Conservation (phyloP, 768 basidiomycete species). For the Grammothele lineata region DNA sequence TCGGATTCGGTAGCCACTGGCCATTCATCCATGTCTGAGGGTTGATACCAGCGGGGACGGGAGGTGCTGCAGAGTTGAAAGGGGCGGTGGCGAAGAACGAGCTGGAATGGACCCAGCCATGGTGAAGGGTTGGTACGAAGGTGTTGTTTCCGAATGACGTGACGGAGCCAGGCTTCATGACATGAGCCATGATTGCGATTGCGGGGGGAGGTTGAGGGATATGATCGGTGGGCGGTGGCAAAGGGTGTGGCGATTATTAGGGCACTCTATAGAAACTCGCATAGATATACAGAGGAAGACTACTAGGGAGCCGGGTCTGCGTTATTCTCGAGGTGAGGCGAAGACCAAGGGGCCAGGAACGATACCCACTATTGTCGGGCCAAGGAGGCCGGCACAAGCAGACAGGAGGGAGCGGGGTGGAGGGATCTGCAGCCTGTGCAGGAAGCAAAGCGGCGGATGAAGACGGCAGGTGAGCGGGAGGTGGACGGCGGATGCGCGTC, state of each 20-base stretch:
- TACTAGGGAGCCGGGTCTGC: not conserved
- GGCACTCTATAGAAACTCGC: slow-evolving; percentile 13
- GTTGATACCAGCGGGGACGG: slow-evolving; percentile 47
- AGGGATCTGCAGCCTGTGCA: slow-evolving; percentile 13
- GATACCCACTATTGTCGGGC: no score
- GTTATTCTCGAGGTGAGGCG: not conserved
- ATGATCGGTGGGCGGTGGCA: slow-evolving; percentile 12
- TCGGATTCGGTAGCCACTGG: slow-evolving; percentile 35
- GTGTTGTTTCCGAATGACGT: not conserved
- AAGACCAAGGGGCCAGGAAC: not conserved
- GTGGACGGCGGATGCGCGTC: not conserved
- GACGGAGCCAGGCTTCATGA: slow-evolving; percentile 8
- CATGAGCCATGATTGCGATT: slow-evolving; percentile 5
- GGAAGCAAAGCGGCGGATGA: not conserved
- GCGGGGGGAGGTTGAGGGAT: not conserved
- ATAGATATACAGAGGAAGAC: slow-evolving; percentile 19
- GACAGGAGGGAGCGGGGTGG: not conserved
- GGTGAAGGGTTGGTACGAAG: slow-evolving; percentile 5
- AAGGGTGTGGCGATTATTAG: slow-evolving; percentile 3
- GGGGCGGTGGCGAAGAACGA: slow-evolving; percentile 8
- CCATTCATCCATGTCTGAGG: slow-evolving; percentile 40
- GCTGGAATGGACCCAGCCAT: slow-evolving; percentile 14
- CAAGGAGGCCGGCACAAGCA: slow-evolving; percentile 4
- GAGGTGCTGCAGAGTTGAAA: slow-evolving; percentile 41
- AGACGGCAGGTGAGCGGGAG: not conserved